Evolutionary conservation across 306 rosid species (phyloP), one percentile per base, ranked within the genome.

Genomic region (Citrullus amarus): DNA sequence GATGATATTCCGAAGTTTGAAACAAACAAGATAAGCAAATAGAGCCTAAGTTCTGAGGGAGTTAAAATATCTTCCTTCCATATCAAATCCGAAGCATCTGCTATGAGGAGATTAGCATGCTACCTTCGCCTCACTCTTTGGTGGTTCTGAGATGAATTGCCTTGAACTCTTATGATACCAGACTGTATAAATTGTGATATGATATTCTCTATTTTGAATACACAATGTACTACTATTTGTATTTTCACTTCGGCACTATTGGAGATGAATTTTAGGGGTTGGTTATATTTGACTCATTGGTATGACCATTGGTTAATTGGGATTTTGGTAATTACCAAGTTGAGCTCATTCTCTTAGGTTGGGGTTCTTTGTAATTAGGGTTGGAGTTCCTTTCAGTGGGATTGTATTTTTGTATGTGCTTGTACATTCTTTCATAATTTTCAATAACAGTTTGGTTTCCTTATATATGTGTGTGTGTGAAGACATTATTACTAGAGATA

Each of bases 401-500:
- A 48, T 48, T 13, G 54, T 48, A 3, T 48, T 48, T 48, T 48
- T 48, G 54, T 48, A 48, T 48, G 13, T 48, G 17, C 54, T 48
- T 5, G 1, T 48, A 48, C 54, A 48, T 48, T 48, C 54, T 48
- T 13, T 48, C 54, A 48, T 4, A 12, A 48, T 48, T 48, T 48
- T 48, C 54, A 48, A 48, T 48, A 48, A 13, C 12, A 48, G 54
- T 48, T 48, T 13, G 54, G 54, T 48, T 48, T 48, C 54, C 13
- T 48, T 48, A 10, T 43, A 9, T 44, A 10, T 41, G 44, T 41
- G 13, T 44, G 51, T 48, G 54, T 48, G 53, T 12, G 53, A 48
- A 48, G 41, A 71, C 63, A 66, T 76, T 82, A 67, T 79, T 86
- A 86, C 82, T 80, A 75, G 62, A 62, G 79, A 81, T 77, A 63